Percentiles rank a stretch among this genome's conserved stretches.
These are phyloP conservation scores for Oehlia diaphana DNA, from an alignment of 192 early-diverging fungal genomes.

Conservation along the genomic window DNA sequence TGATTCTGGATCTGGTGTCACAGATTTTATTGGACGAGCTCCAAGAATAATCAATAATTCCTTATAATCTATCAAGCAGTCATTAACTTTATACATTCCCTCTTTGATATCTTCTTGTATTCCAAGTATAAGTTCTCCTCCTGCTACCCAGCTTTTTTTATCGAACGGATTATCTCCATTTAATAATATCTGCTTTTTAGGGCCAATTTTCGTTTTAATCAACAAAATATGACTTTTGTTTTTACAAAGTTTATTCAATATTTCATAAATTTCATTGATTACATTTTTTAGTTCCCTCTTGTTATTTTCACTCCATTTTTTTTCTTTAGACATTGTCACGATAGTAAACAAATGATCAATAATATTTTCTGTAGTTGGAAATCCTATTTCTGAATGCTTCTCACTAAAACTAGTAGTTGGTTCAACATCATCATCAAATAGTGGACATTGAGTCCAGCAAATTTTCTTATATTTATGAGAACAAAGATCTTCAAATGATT, in stretches of 20 bases:
- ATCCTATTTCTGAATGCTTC: not conserved
- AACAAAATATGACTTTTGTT: not conserved
- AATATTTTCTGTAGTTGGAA: not conserved
- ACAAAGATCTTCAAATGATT: not conserved
- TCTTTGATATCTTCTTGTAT: not conserved
- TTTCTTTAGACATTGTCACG: not conserved
- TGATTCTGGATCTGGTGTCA: too few species aligned
- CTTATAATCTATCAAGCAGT: not conserved
- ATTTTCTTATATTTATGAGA: not conserved
- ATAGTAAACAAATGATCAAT: not conserved
- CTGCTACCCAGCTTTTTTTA: not conserved
- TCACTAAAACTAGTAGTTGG: not conserved
- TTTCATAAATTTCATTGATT: not conserved
- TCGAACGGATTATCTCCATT: not conserved
- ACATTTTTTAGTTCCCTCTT: not conserved
- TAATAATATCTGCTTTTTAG: not conserved
- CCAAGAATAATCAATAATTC: not conserved
- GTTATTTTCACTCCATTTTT: not conserved
- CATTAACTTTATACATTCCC: not conserved
- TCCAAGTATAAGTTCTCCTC: not conserved
- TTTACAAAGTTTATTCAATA: not conserved
- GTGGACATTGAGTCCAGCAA: not conserved
- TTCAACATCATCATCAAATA: not conserved
- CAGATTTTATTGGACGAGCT: too few species aligned
- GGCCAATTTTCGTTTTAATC: not conserved